These are phyloP conservation scores for Phytopythium chamaehyphon DNA, from an alignment of 352 stramenopile genomes.

Conservation along the genomic window DNA sequence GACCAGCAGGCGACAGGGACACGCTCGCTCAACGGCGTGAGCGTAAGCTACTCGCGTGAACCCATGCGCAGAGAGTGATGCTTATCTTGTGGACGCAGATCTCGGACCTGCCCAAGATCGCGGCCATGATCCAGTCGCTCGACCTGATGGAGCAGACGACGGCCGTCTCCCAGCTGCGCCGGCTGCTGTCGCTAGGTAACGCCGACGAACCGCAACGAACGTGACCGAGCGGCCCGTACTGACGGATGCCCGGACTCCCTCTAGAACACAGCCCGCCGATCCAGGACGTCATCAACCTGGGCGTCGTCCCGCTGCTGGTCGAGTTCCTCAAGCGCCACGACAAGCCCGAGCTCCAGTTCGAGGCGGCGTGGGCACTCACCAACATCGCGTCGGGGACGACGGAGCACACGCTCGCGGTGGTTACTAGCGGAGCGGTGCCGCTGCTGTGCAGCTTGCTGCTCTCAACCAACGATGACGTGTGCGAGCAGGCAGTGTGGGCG, in stretches of 20 bases:
- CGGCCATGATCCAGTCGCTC: slow-evolving; percentile 92
- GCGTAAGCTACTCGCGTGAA: slow-evolving; percentile 20
- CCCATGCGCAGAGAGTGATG: neutral
- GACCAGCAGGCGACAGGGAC: slow-evolving; percentile 10
- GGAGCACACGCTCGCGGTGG: slow-evolving; percentile 97
- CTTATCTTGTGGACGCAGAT: slow-evolving; percentile 29
- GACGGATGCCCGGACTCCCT: neutral
- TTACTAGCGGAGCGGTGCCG: slow-evolving; percentile 95
- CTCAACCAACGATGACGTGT: slow-evolving; percentile 97
- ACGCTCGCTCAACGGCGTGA: slow-evolving; percentile 28
- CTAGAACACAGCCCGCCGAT: slow-evolving; percentile 97
- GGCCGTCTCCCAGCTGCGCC: slow-evolving; percentile 95
- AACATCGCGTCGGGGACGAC: slow-evolving; percentile 99
- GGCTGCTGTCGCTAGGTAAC: slow-evolving; percentile 95
- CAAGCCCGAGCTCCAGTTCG: slow-evolving; percentile 95
- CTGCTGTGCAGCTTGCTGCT: slow-evolving; percentile 96
- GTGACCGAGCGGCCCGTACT: neutral
- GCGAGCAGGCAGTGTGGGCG: slow-evolving; percentile 97
- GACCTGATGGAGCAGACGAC: slow-evolving; percentile 92
- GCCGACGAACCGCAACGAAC: neutral
- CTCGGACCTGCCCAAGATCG: slow-evolving; percentile 93
- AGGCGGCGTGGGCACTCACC: slow-evolving; percentile 99
- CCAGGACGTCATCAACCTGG: slow-evolving; percentile 96
- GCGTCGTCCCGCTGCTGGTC: slow-evolving; percentile 96
- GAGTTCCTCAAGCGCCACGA: slow-evolving; percentile 95